Evolutionary conservation across 495 filamentous ascomycete genomes (phyloP), one percentile per base, ranked within the genome.

Genomic region (Lepidopterella palustris): DNA sequence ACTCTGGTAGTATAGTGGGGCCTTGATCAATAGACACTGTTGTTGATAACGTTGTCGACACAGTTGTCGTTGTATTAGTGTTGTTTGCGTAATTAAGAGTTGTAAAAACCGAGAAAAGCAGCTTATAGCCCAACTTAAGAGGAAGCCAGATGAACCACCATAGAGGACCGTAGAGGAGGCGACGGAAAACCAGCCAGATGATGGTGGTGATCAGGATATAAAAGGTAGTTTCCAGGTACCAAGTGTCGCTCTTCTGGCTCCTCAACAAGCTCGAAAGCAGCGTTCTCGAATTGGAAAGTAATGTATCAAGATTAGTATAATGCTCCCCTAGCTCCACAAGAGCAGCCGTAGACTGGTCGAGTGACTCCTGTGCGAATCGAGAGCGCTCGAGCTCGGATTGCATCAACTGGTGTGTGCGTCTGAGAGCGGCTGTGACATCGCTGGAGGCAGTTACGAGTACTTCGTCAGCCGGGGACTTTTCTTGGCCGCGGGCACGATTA

Each of bases 211-310:
- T 39, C 8, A 97, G 79, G 48, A 97, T 73, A 64, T 90, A 91
- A 62, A 97, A 85, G 0, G 92, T 85, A 20, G 86, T 92, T 72
- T 90, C 84, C 26, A 97, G 80, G 66, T 99, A 99, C 93, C 93
- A 99, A 3, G 90, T 93, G 72, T 97, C 93, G 40, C 86, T 91
- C 76, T 97, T 97, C 68, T 92, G 88, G 28, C 88, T 90, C 64
- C 83, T 83, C 31, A 97, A 76, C 48, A 99, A 75, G 24, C 88
- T 89, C 15, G 81, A 82, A 10, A 97, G 81, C 15, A 99, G 80
- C 58, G 82, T 86, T 57, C 84, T 80, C 20, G 86, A 88, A 32
- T 80, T 85, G 0, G 82, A 76, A 25, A 99, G 76, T 56, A 97
- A 76, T 27, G 80, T 80, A 64, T 92, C 90, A 15, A 97, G 81